A percentile compares a stretch with the other conserved stretches of the same genome.
phyloP scores from a whole-genome alignment of 192 early-diverging fungal species.

The Linderina pennispora region DNA sequence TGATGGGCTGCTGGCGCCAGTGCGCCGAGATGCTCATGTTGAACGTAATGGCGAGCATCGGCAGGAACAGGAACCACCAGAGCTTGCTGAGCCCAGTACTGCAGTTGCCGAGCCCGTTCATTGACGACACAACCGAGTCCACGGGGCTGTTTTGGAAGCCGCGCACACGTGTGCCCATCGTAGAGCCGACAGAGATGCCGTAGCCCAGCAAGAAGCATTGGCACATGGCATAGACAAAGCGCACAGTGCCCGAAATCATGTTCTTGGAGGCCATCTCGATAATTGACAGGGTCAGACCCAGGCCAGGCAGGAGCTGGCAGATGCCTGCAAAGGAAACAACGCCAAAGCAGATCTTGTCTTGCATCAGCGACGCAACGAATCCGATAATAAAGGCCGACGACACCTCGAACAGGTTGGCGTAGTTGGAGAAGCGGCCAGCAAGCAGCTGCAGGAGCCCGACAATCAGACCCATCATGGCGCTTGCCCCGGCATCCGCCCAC shows the following conservation, averaged over 20 bases:
- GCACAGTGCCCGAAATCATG: conserved; percentile 78
- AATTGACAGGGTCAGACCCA: conserved; percentile 74
- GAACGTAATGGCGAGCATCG: conserved; percentile 48
- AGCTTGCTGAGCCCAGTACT: conserved; percentile 23
- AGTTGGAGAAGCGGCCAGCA: conserved; percentile 54
- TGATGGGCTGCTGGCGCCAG: conserved; percentile 64
- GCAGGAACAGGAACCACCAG: conserved; percentile 58
- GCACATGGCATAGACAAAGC: conserved; percentile 75
- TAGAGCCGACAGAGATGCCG: conserved; percentile 61
- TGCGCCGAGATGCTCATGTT: conserved; percentile 57
- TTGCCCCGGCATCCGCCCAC: conserved; percentile 61
- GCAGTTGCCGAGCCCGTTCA: conserved; percentile 27
- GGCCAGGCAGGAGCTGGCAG: conserved; percentile 63
- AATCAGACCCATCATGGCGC: conserved; percentile 44
- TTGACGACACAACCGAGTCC: conserved; percentile 16
- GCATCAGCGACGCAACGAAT: conserved; percentile 54
- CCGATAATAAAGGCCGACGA: conserved; percentile 58
- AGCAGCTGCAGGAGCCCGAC: conserved; percentile 58
- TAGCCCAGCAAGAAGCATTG: conserved; percentile 73
- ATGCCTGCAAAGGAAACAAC: conserved; percentile 56
- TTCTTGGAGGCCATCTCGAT: conserved; percentile 87
- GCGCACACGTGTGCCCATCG: conserved; percentile 53
- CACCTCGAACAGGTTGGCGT: conserved; percentile 69
- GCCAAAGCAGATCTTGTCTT: conserved; percentile 57
- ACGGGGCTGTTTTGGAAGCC: conserved; percentile 28